Evolutionary conservation across 495 filamentous ascomycete species (phyloP), one percentile per base, ranked within the genome.

Genomic region (Letharia columbiana): DNA sequence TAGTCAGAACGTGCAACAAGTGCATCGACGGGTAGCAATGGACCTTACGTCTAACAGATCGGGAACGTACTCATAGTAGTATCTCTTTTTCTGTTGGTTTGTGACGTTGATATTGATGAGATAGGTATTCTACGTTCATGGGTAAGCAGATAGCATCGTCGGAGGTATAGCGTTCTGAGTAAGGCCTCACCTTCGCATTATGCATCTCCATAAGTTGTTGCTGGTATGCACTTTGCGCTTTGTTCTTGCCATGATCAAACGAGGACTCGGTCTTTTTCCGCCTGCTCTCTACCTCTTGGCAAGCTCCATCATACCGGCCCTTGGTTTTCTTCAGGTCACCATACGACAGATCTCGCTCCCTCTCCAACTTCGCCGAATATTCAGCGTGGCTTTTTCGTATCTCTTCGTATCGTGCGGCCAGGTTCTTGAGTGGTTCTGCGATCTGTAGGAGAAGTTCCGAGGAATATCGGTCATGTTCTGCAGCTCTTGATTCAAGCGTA

Each of bases 41-140:
- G 66, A 64, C 28, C 57, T 78, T 80, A 93, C 92, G 78, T 99
- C 91, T 70, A 99, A 79, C 42, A 99, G 73, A 66, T 97, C 93
- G 6, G 94, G 94, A 31, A 99, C 83, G 74, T 97, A 97, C 80
- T 97, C 92, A 73, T 98, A 86, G 71, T 92, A 99, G 77, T 97
- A 97, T 73, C 86, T 91, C 74, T 96, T 90, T 78, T 97, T 98
- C 71, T 96, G 86, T 75, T 91, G 92, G 77, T 99, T 99, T 47
- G 93, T 92, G 54, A 96, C 89, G 73, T 93, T 94, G 79, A 99
- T 95, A 63, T 84, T 84, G 68, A 99, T 93, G 47, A 99, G 79
- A 71, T 99, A 99, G 3, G 90, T 91, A 72, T 98, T 99, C 89
- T 90, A 69, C 17, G 37, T 44, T 28, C 39, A 64, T 74, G 65